Conservation (phyloP, 208 protist genomes). For the Crithidia fasciculata region DNA sequence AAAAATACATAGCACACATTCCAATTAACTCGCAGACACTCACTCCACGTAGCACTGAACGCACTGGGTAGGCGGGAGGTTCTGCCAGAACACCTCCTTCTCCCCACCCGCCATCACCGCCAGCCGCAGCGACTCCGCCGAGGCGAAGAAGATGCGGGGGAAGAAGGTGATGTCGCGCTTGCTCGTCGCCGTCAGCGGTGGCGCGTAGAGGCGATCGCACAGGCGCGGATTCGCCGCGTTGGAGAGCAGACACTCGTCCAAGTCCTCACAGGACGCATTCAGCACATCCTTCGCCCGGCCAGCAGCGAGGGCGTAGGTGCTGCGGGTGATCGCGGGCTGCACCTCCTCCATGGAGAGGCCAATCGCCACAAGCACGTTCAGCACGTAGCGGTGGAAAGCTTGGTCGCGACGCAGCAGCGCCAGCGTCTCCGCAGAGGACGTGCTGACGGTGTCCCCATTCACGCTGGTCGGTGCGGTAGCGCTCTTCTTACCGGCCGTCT, state of each 20-base stretch:
- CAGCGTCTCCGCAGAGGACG: constrained; percentile 15
- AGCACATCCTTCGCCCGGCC: constrained; percentile 47
- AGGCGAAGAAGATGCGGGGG: constrained; percentile 43
- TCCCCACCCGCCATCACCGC: constrained; percentile 17
- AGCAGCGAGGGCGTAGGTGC: constrained; percentile 39
- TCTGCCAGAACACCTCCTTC: constrained; percentile 38
- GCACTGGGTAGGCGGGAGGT: constrained; percentile 48
- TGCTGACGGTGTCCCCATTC: constrained; percentile 21
- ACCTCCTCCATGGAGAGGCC: constrained; percentile 60
- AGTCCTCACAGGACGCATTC: constrained; percentile 20
- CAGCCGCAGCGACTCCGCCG: constrained; percentile 31
- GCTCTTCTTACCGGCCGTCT: background rate
- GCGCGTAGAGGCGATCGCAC: constrained; percentile 24
- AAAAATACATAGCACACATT: background rate
- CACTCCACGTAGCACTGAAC: constrained; percentile 41
- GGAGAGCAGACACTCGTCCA: constrained; percentile 34
- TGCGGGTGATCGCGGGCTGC: constrained; percentile 43
- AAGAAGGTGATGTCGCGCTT: constrained; percentile 49
- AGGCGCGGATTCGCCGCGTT: constrained; percentile 9
- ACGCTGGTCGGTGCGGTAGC: constrained; percentile 12
- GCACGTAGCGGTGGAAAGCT: constrained; percentile 53
- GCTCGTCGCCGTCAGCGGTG: constrained; percentile 5
- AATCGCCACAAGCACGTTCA: constrained; percentile 59
- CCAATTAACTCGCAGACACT: background rate
- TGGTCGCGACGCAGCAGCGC: constrained; percentile 39